Base-by-base conservation (phyloP, 305 asterid species). In the Andrographis paniculata region DNA sequence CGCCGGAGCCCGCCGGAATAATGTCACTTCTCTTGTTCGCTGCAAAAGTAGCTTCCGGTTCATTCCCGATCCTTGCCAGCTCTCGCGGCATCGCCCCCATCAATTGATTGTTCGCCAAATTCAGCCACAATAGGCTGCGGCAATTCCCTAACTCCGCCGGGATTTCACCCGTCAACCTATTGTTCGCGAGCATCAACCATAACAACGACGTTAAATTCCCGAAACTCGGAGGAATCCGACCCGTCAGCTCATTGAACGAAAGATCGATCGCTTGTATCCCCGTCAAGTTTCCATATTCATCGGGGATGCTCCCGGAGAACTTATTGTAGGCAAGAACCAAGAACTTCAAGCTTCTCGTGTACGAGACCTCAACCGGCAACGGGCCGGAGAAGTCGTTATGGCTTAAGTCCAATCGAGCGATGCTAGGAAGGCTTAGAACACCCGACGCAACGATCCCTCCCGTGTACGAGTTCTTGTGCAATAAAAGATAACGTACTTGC, bases 141-240 rank as follows among this genome's bases (percentile, higher is more conserved):
- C 94, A 87, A 30, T 77, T 79, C 2, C 99, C 99, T 22, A 91
- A 20, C 45, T 83, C 87, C 1, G 60, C 69, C 30, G 99, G 99
- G 50, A 91, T 83, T 48, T 49, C 53, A 2, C 95, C 94, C 0
- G 80, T 60, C 9, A 91, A 59, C 0, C 76, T 69, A 43, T 87
- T 91, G 68, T 80, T 79, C 15, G 96, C 95, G 14, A 91, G 87
- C 93, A 84, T 91, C 58, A 91, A 44, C 99, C 99, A 91, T 38
- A 91, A 30, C 14, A 91, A 75, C 4, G 99, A 87, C 21, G 27
- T 68, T 23, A 83, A 54, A 19, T 64, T 80, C 17, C 99, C 99
- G 3, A 87, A 59, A 44, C 73, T 72, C 27, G 68, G 45, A 28
- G 99, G 99, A 6, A 91, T 81, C 1, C 71, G 15, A 6, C 99